Percentiles rank a stretch among this genome's conserved stretches.
Conservation (phyloP, 768 basidiomycete species). For the Russula virescens region DNA sequence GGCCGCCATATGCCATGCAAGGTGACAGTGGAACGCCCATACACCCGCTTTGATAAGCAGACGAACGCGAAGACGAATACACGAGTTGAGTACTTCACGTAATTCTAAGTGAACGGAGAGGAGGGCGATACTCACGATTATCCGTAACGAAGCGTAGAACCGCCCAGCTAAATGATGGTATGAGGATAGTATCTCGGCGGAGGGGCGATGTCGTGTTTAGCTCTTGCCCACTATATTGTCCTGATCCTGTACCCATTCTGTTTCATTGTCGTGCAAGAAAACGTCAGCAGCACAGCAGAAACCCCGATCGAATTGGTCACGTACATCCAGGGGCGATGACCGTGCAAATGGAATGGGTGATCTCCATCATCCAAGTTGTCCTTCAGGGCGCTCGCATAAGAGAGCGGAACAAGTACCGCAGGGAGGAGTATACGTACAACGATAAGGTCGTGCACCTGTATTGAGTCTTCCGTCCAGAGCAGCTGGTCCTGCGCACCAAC, state of each 20-base stretch:
- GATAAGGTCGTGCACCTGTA: conserved; percentile 18
- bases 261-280: not conserved
- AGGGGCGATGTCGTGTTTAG: conserved; percentile 16
- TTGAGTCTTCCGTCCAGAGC: conserved; percentile 17
- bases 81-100: not conserved
- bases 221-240: conserved; percentile 16
- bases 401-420: not conserved
- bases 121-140: conserved; percentile 15
- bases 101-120: not conserved
- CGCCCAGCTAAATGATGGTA: conserved; percentile 15
- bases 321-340: conserved; percentile 20
- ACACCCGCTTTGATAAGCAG: conserved; percentile 2
- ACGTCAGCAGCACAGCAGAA: no score
- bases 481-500: conserved; percentile 10
- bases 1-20: conserved; percentile 20
- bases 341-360: conserved; percentile 21
- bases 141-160: conserved; percentile 19
- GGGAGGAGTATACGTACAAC: not conserved
- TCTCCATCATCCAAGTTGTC: conserved; percentile 22
- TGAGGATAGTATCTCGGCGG: conserved; percentile 18
- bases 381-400: not conserved
- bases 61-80: not conserved
- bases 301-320: not conserved
- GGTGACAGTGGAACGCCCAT: conserved; percentile 23
- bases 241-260: conserved; percentile 18